Evolutionary conservation across 129 eudicot species (phyloP), one percentile per base, ranked within the genome.

Genomic region (Escallonia herrerae): DNA sequence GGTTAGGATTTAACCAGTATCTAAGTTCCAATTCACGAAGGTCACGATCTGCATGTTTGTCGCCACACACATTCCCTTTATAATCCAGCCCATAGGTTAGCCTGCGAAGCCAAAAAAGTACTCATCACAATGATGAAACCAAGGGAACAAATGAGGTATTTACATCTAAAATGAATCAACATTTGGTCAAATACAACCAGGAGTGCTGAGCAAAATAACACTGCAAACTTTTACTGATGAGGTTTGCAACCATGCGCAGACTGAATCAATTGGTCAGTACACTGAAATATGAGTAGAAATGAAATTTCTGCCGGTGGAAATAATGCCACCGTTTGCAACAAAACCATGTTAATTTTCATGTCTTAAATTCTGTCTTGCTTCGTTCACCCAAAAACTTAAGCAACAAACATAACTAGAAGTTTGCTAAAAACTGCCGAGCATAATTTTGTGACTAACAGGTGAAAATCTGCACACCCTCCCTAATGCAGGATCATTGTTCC

Each of bases 1-100:
- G 99, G 72, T 93, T 86, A 7, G 99, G 96, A 63, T 93, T 93
- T 46, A 86, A 68, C 95, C 95, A 93, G 71, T 93, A 93, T 67
- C 85, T 82, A 53, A 93, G 81, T 68, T 88, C 90, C 84, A 93
- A 71, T 66, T 86, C 83, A 67, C 77, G 84, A 60, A 93, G 96
- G 66, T 80, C 75, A 0, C 82, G 96, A 60, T 80, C 73, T 10
- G 81, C 96, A 60, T 86, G 87, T 66, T 72, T 86, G 69, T 86
- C 95, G 13, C 99, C 99, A 55, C 99, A 93, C n/a, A 93, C 80
- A 73, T 89, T 86, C 8, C 99, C 99, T 63, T 89, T 86, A 80
- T 93, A 93, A 74, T 93, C 99, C 71, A 93, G 71, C 48, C 96
- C 96, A 74, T 79, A 86, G 47, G 61, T 80, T 63, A 93, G 82